phyloP scores from a whole-genome alignment of 2,329 filamentous ascomycete genomes.

The Graphiopsis chlorocephala region DNA sequence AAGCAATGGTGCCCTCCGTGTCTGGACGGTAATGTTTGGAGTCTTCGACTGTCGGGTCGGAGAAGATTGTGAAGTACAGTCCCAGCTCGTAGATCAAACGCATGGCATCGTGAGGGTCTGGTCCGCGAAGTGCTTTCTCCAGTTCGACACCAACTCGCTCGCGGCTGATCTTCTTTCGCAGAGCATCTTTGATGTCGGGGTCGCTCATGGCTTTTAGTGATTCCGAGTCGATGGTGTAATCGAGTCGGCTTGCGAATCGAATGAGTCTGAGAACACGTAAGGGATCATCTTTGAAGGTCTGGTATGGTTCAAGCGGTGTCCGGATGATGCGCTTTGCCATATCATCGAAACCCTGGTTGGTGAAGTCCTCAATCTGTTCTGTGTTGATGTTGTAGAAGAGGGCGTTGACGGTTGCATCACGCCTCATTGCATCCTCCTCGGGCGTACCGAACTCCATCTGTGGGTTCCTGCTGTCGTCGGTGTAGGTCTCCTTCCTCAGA shows the following conservation, averaged over 20 bases:
- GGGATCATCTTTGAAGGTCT: conserved; percentile 94
- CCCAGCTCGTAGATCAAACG: conserved; percentile 63
- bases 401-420: conserved; percentile 92
- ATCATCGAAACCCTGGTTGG: conserved; percentile 68
- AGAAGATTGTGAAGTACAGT: conserved; percentile 72
- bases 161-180: conserved; percentile 86
- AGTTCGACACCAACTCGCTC: conserved; percentile 85
- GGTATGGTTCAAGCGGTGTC: conserved; percentile 81
- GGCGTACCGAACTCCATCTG: conserved; percentile 92
- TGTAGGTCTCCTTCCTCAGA: conserved; percentile 85
- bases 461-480: conserved; percentile 84
- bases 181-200: conserved; percentile 69
- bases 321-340: conserved; percentile 70
- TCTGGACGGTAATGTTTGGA: conserved; percentile 55
- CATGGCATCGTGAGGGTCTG: conserved; percentile 61
- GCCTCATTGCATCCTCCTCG: conserved; percentile 80
- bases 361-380: conserved; percentile 78
- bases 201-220: conserved; percentile 74
- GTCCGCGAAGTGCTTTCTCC: conserved; percentile 85
- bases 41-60: conserved; percentile 55
- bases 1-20: conserved; percentile 58
- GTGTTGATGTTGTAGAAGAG: conserved; percentile 93
- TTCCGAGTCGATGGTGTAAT: conserved; percentile 70
- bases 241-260: conserved; percentile 81
- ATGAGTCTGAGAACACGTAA: conserved; percentile 82